phyloP scores from a whole-genome alignment of 306 rosid genomes.

The Nissolia schottii region DNA sequence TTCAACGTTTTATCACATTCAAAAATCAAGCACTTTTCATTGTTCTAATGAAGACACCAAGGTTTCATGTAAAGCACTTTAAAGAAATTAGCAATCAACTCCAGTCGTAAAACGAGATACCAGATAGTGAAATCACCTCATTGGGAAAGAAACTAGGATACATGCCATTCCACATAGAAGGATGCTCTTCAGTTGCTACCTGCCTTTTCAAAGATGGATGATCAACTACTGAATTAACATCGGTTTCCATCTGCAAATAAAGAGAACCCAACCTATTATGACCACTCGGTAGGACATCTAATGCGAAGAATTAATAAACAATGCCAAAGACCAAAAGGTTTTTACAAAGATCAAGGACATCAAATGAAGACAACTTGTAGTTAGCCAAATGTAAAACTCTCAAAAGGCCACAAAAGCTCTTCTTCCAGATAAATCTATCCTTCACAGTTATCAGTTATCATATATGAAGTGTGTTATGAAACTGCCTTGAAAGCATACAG shows the following conservation, averaged over 20 bases:
- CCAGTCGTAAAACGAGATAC: neutral
- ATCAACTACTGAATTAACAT: constrained; percentile 32
- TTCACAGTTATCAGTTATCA: neutral
- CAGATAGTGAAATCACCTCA: constrained; percentile 52
- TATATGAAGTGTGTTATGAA: neutral
- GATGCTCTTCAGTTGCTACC: constrained; percentile 49
- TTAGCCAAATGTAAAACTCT: neutral
- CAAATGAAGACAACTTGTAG: constrained; percentile 2
- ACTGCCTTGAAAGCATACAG: neutral
- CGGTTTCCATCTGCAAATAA: constrained; percentile 61
- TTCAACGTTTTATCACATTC: neutral
- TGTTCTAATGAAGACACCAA: neutral
- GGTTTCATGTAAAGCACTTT: neutral
- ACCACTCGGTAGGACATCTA: neutral
- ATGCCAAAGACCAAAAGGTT: neutral
- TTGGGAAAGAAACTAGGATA: constrained; percentile 49
- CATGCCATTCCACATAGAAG: constrained; percentile 51
- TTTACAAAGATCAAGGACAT: neutral
- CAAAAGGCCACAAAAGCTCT: neutral
- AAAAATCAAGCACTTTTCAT: neutral
- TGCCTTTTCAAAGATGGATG: constrained; percentile 52
- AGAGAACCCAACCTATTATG: constrained; percentile 13
- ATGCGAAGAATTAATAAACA: neutral
- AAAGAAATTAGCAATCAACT: constrained; percentile 3
- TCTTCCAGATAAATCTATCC: neutral